phyloP scores from a whole-genome alignment of 805 yeast species.

The Kregervanrija delftensis region DNA sequence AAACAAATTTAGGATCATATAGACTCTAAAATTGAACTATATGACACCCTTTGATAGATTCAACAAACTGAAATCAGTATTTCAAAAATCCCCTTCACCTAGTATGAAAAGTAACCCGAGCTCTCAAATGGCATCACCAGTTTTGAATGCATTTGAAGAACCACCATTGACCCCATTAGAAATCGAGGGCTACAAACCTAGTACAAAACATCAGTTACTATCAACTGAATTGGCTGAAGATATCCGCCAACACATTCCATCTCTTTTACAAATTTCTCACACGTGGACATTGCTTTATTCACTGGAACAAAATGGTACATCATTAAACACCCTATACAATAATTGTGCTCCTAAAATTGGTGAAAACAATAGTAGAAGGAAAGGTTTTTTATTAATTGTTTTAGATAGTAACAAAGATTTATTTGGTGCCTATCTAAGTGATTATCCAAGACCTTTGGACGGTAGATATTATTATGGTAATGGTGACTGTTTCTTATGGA shows the following conservation, averaged over 20 bases:
- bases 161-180: slow-evolving; percentile 50
- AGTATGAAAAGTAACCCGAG: slow-evolving; percentile 3
- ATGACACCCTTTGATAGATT: slow-evolving; percentile 6
- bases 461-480: slow-evolving; percentile 78
- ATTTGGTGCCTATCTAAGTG: slow-evolving; percentile 80
- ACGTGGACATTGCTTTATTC: slow-evolving; percentile 77
- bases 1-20: no score
- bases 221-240: slow-evolving; percentile 60
- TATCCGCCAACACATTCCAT: slow-evolving; percentile 65
- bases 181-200: slow-evolving; percentile 52
- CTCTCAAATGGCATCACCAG: neutral
- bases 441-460: slow-evolving; percentile 63
- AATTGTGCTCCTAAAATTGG: slow-evolving; percentile 38
- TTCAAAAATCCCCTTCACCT: slow-evolving; percentile 3
- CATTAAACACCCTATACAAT: slow-evolving; percentile 70
- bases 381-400: slow-evolving; percentile 70
- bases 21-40: no score
- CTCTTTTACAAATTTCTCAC: slow-evolving; percentile 68
- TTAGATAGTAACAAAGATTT: slow-evolving; percentile 55
- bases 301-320: slow-evolving; percentile 89
- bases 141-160: slow-evolving; percentile 10
- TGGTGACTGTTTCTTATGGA: slow-evolving; percentile 94
- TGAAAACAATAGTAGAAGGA: slow-evolving; percentile 27
- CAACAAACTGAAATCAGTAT: slow-evolving; percentile 13
- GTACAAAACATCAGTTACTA: slow-evolving; percentile 55